Evolutionary conservation across 768 basidiomycete species (phyloP), one percentile per base, ranked within the genome.

Genomic region (Harrya chromipes): DNA sequence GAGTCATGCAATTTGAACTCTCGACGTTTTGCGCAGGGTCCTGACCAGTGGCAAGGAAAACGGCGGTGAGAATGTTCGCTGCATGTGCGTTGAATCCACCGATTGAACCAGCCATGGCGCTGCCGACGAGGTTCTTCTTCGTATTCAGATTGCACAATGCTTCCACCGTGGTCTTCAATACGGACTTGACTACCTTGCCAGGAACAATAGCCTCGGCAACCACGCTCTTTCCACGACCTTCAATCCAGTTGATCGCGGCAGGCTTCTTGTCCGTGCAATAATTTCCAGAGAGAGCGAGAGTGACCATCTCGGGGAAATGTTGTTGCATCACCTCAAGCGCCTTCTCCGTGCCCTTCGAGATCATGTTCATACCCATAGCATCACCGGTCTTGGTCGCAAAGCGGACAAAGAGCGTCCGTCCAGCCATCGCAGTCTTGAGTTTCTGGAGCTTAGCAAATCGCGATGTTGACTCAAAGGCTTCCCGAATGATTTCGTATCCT

Each of bases 291-390:
- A 99, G 79, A 9, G 95, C 90, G 29, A 97, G 79, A 36, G 93
- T 83, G 47, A 83, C 69, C 94, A 97, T 97, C 52, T 86, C 84
- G 4, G 95, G 95, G 75, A 92, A 99, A 60, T 84, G 70, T 43
- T 76, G 74, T 58, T 79, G 76, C 79, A 92, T 77, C 19, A 76
- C 79, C 61, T 87, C 92, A 12, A 99, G 79, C 19, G 94, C 94
- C 70, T 89, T 90, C 74, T 98, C 97, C 10, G 93, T 94, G 3
- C 94, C 97, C 72, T 99, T 99, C 9, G 88, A 90, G 64, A 98
- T 97, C 97, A 98, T 99, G 76, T 99, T 99, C 97, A 99, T 99
- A 16, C 97, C 97, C 95, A 98, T 99, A 36, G 97, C 95, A 62
- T 98, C 95, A 26, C 94, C 97, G 0, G 97, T 98, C 47, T 82